Percentiles rank a stretch among this genome's conserved stretches.
These are phyloP conservation scores for Ananas comosus DNA, from an alignment of 176 grass and related monocot species.

Conservation along the genomic window DNA sequence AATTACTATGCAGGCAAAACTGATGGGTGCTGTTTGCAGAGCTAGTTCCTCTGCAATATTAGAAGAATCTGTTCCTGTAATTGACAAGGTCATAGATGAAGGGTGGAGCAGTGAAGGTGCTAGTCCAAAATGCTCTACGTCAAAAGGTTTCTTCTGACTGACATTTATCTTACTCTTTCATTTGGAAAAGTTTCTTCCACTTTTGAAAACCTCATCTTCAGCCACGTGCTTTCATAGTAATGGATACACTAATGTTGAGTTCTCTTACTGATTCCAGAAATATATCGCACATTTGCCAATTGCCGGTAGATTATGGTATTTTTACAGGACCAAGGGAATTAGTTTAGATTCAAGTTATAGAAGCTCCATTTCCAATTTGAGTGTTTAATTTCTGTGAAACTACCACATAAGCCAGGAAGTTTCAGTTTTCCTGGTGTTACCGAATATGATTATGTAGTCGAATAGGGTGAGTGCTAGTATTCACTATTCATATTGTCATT, in stretches of 20 bases:
- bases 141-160: constrained; percentile 33
- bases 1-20: constrained; percentile 41
- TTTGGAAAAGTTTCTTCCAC: constrained; percentile 17
- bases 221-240: background rate
- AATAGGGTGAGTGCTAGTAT: background rate
- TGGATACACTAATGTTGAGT: background rate
- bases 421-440: background rate
- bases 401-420: background rate
- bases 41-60: constrained; percentile 27
- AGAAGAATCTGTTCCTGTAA: constrained; percentile 33
- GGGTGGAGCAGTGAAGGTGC: constrained; percentile 30
- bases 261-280: constrained; percentile 6
- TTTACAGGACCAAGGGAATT: background rate
- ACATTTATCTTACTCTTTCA: constrained; percentile 6
- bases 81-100: constrained; percentile 58
- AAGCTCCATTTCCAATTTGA: too few species aligned
- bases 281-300: constrained; percentile 6
- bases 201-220: constrained; percentile 1
- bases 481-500: background rate
- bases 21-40: constrained; percentile 22
- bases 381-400: too few species aligned
- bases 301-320: constrained; percentile 1
- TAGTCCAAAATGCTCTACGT: constrained; percentile 22
- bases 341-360: background rate
- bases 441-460: background rate